Evolutionary conservation across 2,329 filamentous ascomycete species (phyloP).

Genomic region (Dactylonectria estremocensis): DNA sequence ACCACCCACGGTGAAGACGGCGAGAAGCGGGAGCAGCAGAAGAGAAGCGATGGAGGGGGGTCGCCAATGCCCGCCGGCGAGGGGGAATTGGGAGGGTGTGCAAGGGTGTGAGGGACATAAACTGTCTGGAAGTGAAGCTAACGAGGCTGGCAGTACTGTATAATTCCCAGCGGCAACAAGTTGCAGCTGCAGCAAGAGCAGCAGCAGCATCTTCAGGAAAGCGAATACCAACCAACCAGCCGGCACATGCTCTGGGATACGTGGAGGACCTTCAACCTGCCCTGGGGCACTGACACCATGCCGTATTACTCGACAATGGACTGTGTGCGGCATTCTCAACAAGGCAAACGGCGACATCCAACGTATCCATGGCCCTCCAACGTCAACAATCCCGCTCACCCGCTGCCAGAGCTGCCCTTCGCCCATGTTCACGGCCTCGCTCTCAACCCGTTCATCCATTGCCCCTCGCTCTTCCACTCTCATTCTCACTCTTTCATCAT

Average conservation of each 20-base stretch:
- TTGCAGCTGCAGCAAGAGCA: not conserved
- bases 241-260: not conserved
- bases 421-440: constrained; percentile 15
- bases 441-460: constrained; percentile 1
- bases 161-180: constrained; percentile 2
- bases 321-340: constrained; percentile 15
- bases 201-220: not conserved
- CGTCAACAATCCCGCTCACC: constrained; percentile 27
- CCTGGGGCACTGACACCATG: not conserved
- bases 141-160: not conserved
- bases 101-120: constrained; percentile 28
- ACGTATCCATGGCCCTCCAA: constrained; percentile 7
- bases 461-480: too few species aligned
- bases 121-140: not conserved
- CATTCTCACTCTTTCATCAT: too few species aligned
- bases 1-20: constrained; percentile 3
- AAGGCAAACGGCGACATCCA: constrained; percentile 23
- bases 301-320: not conserved
- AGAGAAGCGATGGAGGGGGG: constrained; percentile 9
- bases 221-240: not conserved
- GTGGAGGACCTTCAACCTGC: not conserved
- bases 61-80: too few species aligned
- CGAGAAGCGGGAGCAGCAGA: constrained; percentile 6
- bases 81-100: not conserved
- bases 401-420: constrained; percentile 23